phyloP scores from a whole-genome alignment of 129 eudicot genomes.

The Chrysanthemum lavandulifolium region DNA sequence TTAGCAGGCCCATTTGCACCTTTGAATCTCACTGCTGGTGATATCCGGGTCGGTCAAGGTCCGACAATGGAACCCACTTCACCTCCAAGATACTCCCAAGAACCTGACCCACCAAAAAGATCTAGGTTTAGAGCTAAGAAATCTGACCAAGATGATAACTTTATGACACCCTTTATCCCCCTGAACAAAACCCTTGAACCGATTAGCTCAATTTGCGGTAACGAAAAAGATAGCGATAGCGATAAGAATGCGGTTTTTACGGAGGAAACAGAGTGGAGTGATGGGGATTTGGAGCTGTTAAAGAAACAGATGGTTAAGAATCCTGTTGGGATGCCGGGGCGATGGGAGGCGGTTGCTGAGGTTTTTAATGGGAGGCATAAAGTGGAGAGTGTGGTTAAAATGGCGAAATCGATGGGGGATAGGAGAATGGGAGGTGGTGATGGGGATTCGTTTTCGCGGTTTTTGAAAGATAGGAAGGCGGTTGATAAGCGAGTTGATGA shows the following conservation, averaged over 20 bases:
- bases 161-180: slow-evolving; percentile 9
- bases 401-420: slow-evolving; percentile 70
- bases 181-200: too few species aligned
- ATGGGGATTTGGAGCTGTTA: slow-evolving; percentile 75
- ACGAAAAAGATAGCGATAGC: slow-evolving; percentile 48
- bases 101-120: slow-evolving; percentile 23
- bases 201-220: too few species aligned
- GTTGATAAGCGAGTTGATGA: slow-evolving; percentile 64
- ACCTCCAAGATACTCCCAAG: slow-evolving; percentile 13
- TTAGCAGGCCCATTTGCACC: slow-evolving; percentile 97
- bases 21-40: slow-evolving; percentile 68
- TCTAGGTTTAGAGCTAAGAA: slow-evolving; percentile 27
- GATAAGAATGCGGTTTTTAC: slow-evolving; percentile 35
- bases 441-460: slow-evolving; percentile 72
- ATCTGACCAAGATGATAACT: slow-evolving; percentile 24
- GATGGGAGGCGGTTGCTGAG: slow-evolving; percentile 96
- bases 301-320: slow-evolving; percentile 64
- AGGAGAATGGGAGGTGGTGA: slow-evolving; percentile 65
- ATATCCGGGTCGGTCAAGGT: slow-evolving; percentile 78
- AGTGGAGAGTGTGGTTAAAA: slow-evolving; percentile 73
- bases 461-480: slow-evolving; percentile 74
- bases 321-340: slow-evolving; percentile 94
- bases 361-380: slow-evolving; percentile 65
- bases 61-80: slow-evolving; percentile 36
- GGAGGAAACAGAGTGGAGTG: slow-evolving; percentile 70